Evolutionary conservation across 352 stramenopile species (phyloP).

Genomic region (Elongisporangium senticosum): DNA sequence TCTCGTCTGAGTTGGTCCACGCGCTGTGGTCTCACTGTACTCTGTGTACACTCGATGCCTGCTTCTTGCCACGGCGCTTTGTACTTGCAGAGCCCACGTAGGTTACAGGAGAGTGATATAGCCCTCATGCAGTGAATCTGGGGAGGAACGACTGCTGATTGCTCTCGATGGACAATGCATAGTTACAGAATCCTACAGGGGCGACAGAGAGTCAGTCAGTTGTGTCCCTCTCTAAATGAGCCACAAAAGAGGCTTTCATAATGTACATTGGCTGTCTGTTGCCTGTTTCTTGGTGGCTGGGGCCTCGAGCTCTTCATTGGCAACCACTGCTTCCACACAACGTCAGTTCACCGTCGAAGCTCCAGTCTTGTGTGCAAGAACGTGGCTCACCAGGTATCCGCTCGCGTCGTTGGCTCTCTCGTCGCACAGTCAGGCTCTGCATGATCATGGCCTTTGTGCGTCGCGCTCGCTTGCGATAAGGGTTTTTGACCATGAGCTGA

Average conservation of each 20-base stretch:
- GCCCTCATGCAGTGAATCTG: not conserved
- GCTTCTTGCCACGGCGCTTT: not conserved
- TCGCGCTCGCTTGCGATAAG: slow-evolving; percentile 17
- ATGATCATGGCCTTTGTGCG: slow-evolving; percentile 22
- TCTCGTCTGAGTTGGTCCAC: not conserved
- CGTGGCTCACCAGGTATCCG: slow-evolving; percentile 3
- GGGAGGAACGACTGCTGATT: not conserved
- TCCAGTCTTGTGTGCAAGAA: too few species aligned
- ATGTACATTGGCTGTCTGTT: slow-evolving; percentile 1
- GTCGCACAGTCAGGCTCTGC: slow-evolving; percentile 16
- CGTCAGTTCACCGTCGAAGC: not conserved
- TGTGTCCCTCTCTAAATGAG: not conserved
- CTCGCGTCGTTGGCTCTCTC: slow-evolving; percentile 19
- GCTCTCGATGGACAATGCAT: not conserved
- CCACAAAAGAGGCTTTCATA: not conserved
- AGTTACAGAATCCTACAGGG: not conserved
- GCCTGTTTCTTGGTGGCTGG: slow-evolving; percentile 7
- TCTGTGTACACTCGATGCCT: not conserved
- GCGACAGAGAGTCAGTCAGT: not conserved
- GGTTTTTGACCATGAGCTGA: slow-evolving; percentile 53
- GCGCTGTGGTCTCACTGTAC: not conserved
- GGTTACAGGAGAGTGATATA: not conserved
- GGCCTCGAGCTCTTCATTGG: slow-evolving; percentile 2
- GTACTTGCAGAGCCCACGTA: not conserved
- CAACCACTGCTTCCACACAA: not conserved